phyloP scores from a whole-genome alignment of 106 monocot species.

The Acanthochlamys bracteata region DNA sequence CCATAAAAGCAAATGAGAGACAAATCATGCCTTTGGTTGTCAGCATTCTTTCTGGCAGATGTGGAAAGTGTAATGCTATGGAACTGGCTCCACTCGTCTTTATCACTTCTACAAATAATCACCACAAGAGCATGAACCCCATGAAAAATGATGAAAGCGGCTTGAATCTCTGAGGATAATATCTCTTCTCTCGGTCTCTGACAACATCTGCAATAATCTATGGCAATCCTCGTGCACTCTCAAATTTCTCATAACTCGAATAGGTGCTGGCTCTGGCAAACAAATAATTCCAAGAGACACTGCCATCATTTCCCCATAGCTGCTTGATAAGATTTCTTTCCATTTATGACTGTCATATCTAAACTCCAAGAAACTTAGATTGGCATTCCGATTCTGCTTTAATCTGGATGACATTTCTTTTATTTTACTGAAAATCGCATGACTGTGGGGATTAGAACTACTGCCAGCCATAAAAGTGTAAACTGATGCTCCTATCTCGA shows the following conservation, averaged over 20 bases:
- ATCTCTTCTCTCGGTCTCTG: conserved; percentile 27
- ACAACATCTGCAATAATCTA: conserved; percentile 33
- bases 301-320: conserved; percentile 41
- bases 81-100: no score
- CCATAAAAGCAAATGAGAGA: no score
- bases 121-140: conserved; percentile 41
- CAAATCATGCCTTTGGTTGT: no score
- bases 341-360: conserved; percentile 12
- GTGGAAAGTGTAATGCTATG: no score
- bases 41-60: no score
- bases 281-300: conserved; percentile 34
- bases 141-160: conserved; percentile 43
- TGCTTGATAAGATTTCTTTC: conserved; percentile 15
- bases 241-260: conserved; percentile 45
- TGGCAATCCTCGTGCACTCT: conserved; percentile 37
- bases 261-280: conserved; percentile 28
- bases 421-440: conserved; percentile 32
- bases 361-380: conserved; percentile 1
- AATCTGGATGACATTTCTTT: conserved; percentile 28
- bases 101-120: conserved; percentile 33
- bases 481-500: conserved; percentile 33
- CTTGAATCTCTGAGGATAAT: conserved; percentile 42
- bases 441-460: conserved; percentile 20
- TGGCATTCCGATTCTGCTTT: conserved; percentile 9
- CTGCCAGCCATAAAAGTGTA: conserved; percentile 49